Conservation (phyloP, 1,284 basidiomycete genomes). For the Ustilago vetiveriae region DNA sequence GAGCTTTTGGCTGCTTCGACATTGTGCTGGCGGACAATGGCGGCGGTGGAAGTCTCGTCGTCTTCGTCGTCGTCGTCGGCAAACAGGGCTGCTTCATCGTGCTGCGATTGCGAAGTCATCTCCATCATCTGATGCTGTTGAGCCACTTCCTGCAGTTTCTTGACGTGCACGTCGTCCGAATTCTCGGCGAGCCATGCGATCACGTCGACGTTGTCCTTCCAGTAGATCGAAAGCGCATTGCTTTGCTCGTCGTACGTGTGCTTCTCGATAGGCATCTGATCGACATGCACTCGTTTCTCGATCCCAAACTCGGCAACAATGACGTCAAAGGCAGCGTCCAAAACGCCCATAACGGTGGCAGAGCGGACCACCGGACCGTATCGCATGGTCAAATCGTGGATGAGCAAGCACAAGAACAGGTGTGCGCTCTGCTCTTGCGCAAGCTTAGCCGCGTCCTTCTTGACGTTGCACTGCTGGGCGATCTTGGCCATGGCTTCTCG, state of each 20-base stretch:
- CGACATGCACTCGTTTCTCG: slow-evolving; percentile 97
- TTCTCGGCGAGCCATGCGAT: slow-evolving; percentile 92
- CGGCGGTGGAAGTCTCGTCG: slow-evolving; percentile 32
- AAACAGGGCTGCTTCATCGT: slow-evolving; percentile 59
- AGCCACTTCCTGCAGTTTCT: slow-evolving; percentile 52
- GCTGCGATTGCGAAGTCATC: slow-evolving; percentile 56
- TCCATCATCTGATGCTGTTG: slow-evolving; percentile 56
- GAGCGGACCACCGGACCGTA: slow-evolving; percentile 89
- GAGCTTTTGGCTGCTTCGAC: slow-evolving; percentile 48
- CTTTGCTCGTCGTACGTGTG: slow-evolving; percentile 92
- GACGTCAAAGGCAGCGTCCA: slow-evolving; percentile 96
- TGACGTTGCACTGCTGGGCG: slow-evolving; percentile 79
- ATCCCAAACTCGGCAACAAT: slow-evolving; percentile 92
- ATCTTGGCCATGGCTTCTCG: slow-evolving; percentile 96
- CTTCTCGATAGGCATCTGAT: slow-evolving; percentile 90
- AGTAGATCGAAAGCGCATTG: slow-evolving; percentile 85
- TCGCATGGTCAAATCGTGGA: slow-evolving; percentile 88
- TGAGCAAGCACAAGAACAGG: slow-evolving; percentile 90
- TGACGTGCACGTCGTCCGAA: slow-evolving; percentile 73
- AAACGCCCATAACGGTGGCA: slow-evolving; percentile 89
- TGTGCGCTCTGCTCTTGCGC: slow-evolving; percentile 97
- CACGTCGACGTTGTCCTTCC: slow-evolving; percentile 75
- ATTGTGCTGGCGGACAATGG: slow-evolving; percentile 34
- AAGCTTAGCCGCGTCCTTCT: slow-evolving; percentile 85
- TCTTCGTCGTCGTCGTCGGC: slow-evolving; percentile 56